Percentiles rank a stretch among this genome's conserved stretches.
phyloP scores from a whole-genome alignment of 768 basidiomycete species.

The Rhodotorula babjevae region DNA sequence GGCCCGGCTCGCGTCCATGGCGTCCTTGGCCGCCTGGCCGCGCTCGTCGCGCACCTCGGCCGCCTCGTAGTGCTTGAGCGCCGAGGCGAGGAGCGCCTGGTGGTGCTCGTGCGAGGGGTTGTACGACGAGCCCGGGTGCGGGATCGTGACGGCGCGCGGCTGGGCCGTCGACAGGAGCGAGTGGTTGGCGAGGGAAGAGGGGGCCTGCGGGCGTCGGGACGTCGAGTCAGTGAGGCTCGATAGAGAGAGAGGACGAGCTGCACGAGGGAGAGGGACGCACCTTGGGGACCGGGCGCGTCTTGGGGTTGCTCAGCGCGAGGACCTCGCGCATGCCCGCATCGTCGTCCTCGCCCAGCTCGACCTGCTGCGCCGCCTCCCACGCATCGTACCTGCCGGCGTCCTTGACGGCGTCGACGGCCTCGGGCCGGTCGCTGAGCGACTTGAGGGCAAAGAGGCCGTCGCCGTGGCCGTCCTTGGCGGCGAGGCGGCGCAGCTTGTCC shows the following conservation, averaged over 20 bases:
- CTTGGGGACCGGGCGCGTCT: conserved; percentile 8
- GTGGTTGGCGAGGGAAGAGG: conserved; percentile 29
- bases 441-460: conserved; percentile 39
- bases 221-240: not conserved
- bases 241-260: no score
- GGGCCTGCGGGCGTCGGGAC: conserved; percentile 18
- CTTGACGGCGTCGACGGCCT: conserved; percentile 20
- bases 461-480: conserved; percentile 34
- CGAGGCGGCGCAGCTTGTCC: conserved; percentile 36
- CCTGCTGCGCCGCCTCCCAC: conserved; percentile 25
- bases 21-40: conserved; percentile 20
- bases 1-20: conserved; percentile 16
- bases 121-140: conserved; percentile 41
- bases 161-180: conserved; percentile 15
- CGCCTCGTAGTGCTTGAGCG: conserved; percentile 32
- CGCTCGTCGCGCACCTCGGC: conserved; percentile 34
- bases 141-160: conserved; percentile 34
- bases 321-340: conserved; percentile 15
- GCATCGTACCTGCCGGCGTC: conserved; percentile 37
- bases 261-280: not conserved
- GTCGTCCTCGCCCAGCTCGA: conserved; percentile 4
- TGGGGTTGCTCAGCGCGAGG: not conserved
- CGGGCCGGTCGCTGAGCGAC: not conserved
- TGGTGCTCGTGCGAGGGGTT: conserved; percentile 39
- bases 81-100: conserved; percentile 35